Percentiles rank a stretch among this genome's conserved stretches.
These are phyloP conservation scores for Ophiostoma novo-ulmi DNA, from an alignment of 2,329 filamentous ascomycete genomes.

Conservation along the genomic window DNA sequence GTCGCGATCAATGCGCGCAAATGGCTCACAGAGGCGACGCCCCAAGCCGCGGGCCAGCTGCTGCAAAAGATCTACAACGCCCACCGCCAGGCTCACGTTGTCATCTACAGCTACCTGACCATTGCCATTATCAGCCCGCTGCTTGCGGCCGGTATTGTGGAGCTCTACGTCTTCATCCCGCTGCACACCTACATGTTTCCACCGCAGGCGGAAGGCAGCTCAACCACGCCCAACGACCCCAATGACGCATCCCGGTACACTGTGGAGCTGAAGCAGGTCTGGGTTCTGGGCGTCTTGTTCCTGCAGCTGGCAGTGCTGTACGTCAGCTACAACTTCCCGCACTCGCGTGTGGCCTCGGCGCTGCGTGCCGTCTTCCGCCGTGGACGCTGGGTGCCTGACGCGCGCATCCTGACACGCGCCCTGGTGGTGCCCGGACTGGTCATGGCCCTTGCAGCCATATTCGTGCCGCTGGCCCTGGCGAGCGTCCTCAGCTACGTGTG, in stretches of 20 bases:
- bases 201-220: constrained; percentile 31
- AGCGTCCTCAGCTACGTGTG: not conserved
- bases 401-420: constrained; percentile 78
- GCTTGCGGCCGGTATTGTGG: constrained; percentile 70
- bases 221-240: constrained; percentile 28
- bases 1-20: constrained; percentile 29
- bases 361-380: constrained; percentile 67
- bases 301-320: constrained; percentile 71
- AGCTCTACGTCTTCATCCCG: constrained; percentile 84
- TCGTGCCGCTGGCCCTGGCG: constrained; percentile 47
- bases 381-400: constrained; percentile 72
- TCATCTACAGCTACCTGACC: constrained; percentile 66
- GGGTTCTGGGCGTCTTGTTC: constrained; percentile 89
- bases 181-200: constrained; percentile 69
- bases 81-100: not conserved
- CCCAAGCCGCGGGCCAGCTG: not conserved
- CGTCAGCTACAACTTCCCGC: constrained; percentile 61
- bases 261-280: constrained; percentile 84
- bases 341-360: constrained; percentile 67
- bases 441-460: constrained; percentile 57
- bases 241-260: constrained; percentile 51
- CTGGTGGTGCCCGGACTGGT: constrained; percentile 73
- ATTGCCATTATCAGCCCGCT: constrained; percentile 77
- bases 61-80: not conserved
- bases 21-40: not conserved